Base-by-base conservation (phyloP, 176 grass and related monocot species). In the Carex parvula region DNA sequence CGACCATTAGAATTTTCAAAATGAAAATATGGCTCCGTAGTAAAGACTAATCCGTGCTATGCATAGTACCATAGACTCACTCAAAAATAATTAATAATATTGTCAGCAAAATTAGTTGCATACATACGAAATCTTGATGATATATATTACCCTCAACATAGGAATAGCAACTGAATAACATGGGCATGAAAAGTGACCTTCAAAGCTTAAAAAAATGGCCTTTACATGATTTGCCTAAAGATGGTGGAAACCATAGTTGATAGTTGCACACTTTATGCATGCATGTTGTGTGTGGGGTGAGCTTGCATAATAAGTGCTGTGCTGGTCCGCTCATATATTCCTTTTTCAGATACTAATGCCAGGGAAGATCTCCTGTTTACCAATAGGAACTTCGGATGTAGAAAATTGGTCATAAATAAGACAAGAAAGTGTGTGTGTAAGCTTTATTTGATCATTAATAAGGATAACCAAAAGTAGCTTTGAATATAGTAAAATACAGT, bases 281-380 rank as follows among this genome's bases (percentile, higher is more conserved):
- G 73, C 52, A 75, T 39, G 16, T 54, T 20, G 1, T 15, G 18
- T 76, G 73, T 66, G 73, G 73, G 73, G 73, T 35, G 14, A 33
- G 73, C 24, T 30, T 55, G 2, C 22, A 77, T 77, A 4, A 56
- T 9, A 55, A 77, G 50, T 56, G 73, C 24, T 56, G 48, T 56
- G 50, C 73, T 56, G 73, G 50, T 32, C 48, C 50, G 50, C 13
- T 78, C 32, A 29, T 7, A 17, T 57, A 29, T 56, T 56, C 73
- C 52, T 56, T 78, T 76, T 78, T 78, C 7, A 78, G 12, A 56
- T 56, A 52, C 4, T 55, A 77, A 55, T 41, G 68, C 14, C 22
- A 18, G 24, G 50, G 46, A 57, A 56, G 24, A 78, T 32, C 50
- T 78, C 73, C 24, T 78, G 26, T 78, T 77, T 77, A 15, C 73